Base-by-base conservation (phyloP, 306 rosid genomes). In the Oxytropis ochrocephala region DNA sequence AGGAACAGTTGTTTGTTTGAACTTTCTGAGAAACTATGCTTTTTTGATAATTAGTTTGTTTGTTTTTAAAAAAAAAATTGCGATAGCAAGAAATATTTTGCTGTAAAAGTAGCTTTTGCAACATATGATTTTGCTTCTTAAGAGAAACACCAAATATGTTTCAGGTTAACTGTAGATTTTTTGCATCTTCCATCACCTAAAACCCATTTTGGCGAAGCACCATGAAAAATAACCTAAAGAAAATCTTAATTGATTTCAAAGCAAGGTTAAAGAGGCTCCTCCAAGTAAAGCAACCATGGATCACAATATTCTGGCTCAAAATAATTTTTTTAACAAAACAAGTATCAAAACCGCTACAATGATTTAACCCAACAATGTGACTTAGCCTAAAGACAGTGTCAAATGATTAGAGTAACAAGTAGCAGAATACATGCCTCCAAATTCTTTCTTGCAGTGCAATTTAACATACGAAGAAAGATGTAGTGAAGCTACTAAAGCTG, bases 401-500 rank as follows among this genome's bases (percentile, higher is more conserved):
- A 44, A 52, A 54, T 14, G 9, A 69, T 21, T 27, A 47, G 41
- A 38, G 57, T 58, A 47, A 29, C 60, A 70, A 48, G 18, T 19
- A 33, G 67, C 75, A 57, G 47, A 51, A 50, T 17, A 68, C 54
- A 52, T 43, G 41, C 35, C 68, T 13, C 61, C 78, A 36, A 29
- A 55, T 58, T 57, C 48, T 64, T 29, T 67, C 14, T 64, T 29
- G 51, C 49, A 59, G 57, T 57, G 63, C 68, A 75, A 65, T 57
- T 75, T 51, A 70, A 33, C 30, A 64, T 65, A 17, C 39, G 41
- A 47, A 19, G 19, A 55, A 27, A 38, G 29, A 27, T 33, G 43
- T 27, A 62, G 32, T 11, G 29, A 74, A 27, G 46, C 8, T 61
- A 54, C 21, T 43, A 63, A 63, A 47, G 64, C 27, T 18, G 14